Evolutionary conservation across 2,329 filamentous ascomycete genomes (phyloP), one percentile per base, ranked within the genome.

Genomic region (Clarireedia homoeocarpa): DNA sequence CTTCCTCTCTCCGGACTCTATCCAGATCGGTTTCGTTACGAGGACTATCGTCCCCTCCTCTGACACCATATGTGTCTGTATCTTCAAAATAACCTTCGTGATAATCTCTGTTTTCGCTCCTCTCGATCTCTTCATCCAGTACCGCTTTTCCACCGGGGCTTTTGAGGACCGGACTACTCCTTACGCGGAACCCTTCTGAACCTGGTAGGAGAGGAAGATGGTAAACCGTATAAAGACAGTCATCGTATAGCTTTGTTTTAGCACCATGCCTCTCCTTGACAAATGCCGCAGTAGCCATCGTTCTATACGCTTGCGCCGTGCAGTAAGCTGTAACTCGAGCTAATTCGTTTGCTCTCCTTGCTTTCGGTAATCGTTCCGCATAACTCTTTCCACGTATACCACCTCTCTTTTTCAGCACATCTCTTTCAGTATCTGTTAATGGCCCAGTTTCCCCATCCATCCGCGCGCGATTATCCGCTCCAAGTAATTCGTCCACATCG

Each of bases 151-250:
- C 92, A 14, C 94, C 94, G 0, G 92, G 91, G 47, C 88, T 95
- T 73, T 95, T 96, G 52, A 97, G 74, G 24, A 95, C 88, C 0
- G 94, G 94, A 67, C 91, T 90, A 69, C 92, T 96, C 65, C 89
- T 83, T 26, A 99, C 77, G 26, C 94, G 80, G 71, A 91, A 96
- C 1, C 94, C 92, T 49, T 95, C 91, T 48, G 78, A 83, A 1
- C 92, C 94, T 2, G 89, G 87, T 53, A 97, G 77, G 15, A 99
- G 75, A 5, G 94, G 94, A 30, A 96, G 75, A 69, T 96, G 91
- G 71, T 99, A 99, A 48, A 96, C 92, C 26, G 86, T 89, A 69
- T 99, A 99, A 24, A 99, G 76, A 68, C 94, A 99, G 71, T 99
- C 94, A 71, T 99, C 94, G 72, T 99, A 99, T 5, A 97, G 78